Base-by-base conservation (phyloP, 371 early-diverging fungal species). In the Rhizopus sp. region DNA sequence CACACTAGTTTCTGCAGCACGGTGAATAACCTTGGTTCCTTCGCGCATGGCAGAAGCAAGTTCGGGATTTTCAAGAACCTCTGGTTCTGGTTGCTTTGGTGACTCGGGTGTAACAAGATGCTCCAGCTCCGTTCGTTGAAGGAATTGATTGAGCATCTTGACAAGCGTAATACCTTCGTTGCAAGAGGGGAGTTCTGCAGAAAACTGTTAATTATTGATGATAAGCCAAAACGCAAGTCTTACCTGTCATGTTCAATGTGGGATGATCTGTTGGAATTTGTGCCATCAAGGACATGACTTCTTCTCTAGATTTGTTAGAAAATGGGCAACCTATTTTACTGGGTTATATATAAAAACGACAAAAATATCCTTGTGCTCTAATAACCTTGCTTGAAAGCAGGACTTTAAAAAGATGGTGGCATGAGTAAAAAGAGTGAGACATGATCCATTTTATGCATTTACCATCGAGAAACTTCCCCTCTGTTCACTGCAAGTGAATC, bases 21-120 rank as follows among this genome's bases (percentile, higher is more conserved):
- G 70, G 59, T 86, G 86, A 30, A 81, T 73, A 53, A 59, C 76
- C 64, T 78, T 82, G 55, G 86, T 86, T 9, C 84, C 82, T 72
- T 86, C 80, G 35, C 78, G 70, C 81, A 80, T 77, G 10, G 70
- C 72, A 35, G 64, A 58, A 13, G 81, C 81, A 16, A 80, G 47
- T 50, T 79, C 76, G 44, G 79, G 79, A 35, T 78, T 70, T 38
- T 75, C 72, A 3, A 78, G 60, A 8, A 58, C 50, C n/a, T 66
- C 66, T 4, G 57, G 42, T 34, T 54, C 55, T 7, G 54, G 39
- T 15, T 7, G 30, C 49, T 34, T 41, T 44, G 10, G 12, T 40
- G 7, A 35, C 15, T 33, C 31, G 9, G 47, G 57, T 50, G 42
- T 38, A 12, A 45, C 44, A 32, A 71, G 50, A 8, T 42, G 46